Evolutionary conservation across 163 green algal species (phyloP), one percentile per base, ranked within the genome.

Genomic region (Dunaliella salina): DNA sequence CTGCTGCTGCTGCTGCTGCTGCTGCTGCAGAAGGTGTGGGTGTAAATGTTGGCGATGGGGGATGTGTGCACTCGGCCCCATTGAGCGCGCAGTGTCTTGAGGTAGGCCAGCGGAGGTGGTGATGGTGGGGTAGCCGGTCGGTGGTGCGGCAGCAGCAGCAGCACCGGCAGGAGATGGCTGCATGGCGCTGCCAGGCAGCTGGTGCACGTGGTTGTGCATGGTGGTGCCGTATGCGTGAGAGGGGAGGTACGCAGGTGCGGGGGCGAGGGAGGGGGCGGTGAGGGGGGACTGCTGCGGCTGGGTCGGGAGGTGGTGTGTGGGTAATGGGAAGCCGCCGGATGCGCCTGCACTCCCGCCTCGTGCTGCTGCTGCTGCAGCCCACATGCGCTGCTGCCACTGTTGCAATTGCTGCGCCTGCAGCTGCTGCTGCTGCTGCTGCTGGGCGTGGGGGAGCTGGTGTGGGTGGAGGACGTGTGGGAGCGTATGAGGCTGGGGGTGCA

Each of bases 1-100:
- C 29, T 82, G 78, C 78, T 11, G 78, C 78, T 82, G 78, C 78
- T 32, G 78, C 78, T 32, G 25, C 67, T n/a, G 78, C 78, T 82
- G 78, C 78, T 82, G 78, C n/a, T 82, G 78, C 29, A 32, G 5
- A 17, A 46, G 78, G 24, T 29, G n/a, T 32, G 11, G 78, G 29
- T 82, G 78, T 13, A 12, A 17, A 11, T 33, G 67, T 30, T 79
- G 67, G 26, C 5, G 67, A 1, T n/a, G 67, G 29, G 3, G 8
- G 13, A 30, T 1, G 29, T n/a, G 67, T 11, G 26, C 8, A 3
- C 67, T n/a, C 5, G 67, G 67, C 67, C 67, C 67, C n/a, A n/a
- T n/a, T 33, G 29, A 12, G 25, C 26, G 29, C 67, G 29, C 25
- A 79, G 3, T 1, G 5, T 79, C 67, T 11, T 30, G 67, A 30